A percentile compares a stretch with the other conserved stretches of the same genome.
Evolutionary conservation across 2,329 filamentous ascomycete species (phyloP).

Genomic region (Fusarium staphyleae): DNA sequence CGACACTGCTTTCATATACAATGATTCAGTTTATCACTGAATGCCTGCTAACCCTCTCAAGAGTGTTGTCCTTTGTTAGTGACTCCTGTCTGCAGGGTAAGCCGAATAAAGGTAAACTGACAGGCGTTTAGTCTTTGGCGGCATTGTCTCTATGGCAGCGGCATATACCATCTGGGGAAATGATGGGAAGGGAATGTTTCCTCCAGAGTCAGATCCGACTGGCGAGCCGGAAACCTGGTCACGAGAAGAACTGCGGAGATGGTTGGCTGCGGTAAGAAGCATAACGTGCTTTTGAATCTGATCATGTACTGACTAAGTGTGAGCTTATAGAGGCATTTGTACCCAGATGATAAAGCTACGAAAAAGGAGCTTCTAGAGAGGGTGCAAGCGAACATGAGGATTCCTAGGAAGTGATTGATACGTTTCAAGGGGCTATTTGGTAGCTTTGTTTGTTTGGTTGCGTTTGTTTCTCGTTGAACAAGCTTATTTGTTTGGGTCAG

Average conservation of each 20-base stretch:
- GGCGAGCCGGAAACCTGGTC: constrained; percentile 79
- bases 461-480: not conserved
- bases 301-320: too few relatives aligned
- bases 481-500: not conserved
- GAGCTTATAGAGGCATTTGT: constrained; percentile 52
- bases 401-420: constrained; percentile 42
- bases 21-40: not conserved
- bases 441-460: not conserved
- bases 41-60: constrained; percentile 43
- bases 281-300: not conserved
- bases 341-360: constrained; percentile 53
- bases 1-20: too few relatives aligned
- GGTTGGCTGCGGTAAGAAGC: constrained; percentile 74
- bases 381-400: constrained; percentile 56
- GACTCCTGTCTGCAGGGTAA: constrained; percentile 31
- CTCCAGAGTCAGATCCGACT: constrained; percentile 74
- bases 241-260: constrained; percentile 77
- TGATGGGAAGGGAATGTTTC: constrained; percentile 73
- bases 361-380: constrained; percentile 57
- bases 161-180: constrained; percentile 87
- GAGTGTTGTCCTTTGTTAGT: constrained; percentile 74
- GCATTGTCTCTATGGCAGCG: constrained; percentile 45
- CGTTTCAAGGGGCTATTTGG: too few relatives aligned
- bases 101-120: constrained; percentile 5
- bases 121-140: constrained; percentile 21